These are phyloP conservation scores for Brassica nigra DNA, from an alignment of 345 rosid genomes.

Conservation along the genomic window DNA sequence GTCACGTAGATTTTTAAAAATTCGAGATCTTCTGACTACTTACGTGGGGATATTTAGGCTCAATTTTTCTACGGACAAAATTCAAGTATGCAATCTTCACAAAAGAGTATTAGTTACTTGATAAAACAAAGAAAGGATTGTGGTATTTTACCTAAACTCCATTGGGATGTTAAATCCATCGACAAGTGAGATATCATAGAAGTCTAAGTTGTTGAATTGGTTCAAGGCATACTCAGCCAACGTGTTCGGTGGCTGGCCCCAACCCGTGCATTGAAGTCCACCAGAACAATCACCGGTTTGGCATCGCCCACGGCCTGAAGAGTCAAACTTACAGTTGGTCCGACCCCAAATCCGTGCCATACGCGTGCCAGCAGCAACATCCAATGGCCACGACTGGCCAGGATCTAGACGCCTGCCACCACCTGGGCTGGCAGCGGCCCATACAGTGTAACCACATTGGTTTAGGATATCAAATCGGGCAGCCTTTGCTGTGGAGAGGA, in stretches of 20 bases:
- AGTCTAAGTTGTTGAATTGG: conserved; percentile 48
- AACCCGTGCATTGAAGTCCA: conserved; percentile 46
- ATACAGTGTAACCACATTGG: conserved; percentile 46
- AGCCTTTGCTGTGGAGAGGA: conserved; percentile 32
- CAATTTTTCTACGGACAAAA: too few relatives aligned
- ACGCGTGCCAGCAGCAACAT: conserved; percentile 30
- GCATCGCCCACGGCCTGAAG: conserved; percentile 43
- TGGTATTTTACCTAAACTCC: conserved; percentile 41
- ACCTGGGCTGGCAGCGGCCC: conserved; percentile 57
- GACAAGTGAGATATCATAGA: conserved; percentile 43
- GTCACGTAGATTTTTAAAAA: too few relatives aligned
- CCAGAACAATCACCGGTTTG: conserved; percentile 61
- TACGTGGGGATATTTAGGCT: too few relatives aligned
- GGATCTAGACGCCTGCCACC: conserved; percentile 35
- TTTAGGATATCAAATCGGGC: conserved; percentile 48
- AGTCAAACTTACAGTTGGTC: conserved; percentile 43
- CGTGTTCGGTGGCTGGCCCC: conserved; percentile 63
- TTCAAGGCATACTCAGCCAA: conserved; percentile 62
- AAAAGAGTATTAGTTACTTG: too few relatives aligned
- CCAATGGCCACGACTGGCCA: conserved; percentile 32
- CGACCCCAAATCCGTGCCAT: conserved; percentile 48
- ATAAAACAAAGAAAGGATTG: neutral
- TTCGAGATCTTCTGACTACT: too few relatives aligned
- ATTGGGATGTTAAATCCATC: conserved; percentile 45
- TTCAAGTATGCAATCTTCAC: too few relatives aligned